phyloP scores from a whole-genome alignment of 1,139 yeast genomes.

The Suhomyces terraborum region DNA sequence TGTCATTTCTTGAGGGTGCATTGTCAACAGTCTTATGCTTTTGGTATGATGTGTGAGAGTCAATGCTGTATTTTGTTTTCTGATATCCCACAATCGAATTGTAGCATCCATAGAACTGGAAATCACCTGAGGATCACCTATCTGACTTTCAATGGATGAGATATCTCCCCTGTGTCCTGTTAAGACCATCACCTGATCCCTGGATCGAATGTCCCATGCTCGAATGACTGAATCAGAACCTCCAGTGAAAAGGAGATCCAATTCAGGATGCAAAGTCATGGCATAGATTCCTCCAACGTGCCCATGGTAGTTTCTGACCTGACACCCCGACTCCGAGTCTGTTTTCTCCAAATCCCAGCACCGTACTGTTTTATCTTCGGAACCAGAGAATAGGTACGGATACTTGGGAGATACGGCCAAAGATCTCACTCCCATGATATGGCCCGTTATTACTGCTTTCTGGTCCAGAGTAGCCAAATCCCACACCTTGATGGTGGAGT shows the following conservation, averaged over 20 bases:
- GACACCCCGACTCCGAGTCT: constrained; percentile 54
- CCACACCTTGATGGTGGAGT: constrained; percentile 90
- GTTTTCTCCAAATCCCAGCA: constrained; percentile 97
- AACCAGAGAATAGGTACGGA: constrained; percentile 88
- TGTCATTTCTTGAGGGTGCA: constrained; percentile 74
- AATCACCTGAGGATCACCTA: constrained; percentile 81
- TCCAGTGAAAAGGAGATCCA: constrained; percentile 84
- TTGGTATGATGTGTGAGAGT: constrained; percentile 83
- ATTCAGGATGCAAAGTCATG: constrained; percentile 80
- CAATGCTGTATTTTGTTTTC: constrained; percentile 45
- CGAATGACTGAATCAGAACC: constrained; percentile 87
- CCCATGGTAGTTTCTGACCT: constrained; percentile 86
- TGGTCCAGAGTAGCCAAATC: constrained; percentile 74
- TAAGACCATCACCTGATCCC: constrained; percentile 72
- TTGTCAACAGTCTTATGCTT: constrained; percentile 70
- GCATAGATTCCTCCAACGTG: constrained; percentile 90
- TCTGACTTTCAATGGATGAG: constrained; percentile 65
- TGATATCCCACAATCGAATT: constrained; percentile 78
- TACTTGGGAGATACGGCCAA: constrained; percentile 69
- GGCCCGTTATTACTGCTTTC: constrained; percentile 82
- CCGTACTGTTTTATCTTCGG: constrained; percentile 92
- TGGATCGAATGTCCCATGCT: constrained; percentile 91
- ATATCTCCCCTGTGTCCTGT: constrained; percentile 83
- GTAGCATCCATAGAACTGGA: constrained; percentile 87
- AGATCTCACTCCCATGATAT: constrained; percentile 85